Evolutionary conservation across 139 green algal genomes (phyloP), one percentile per base, ranked within the genome.

Genomic region (Mesostigma viride): DNA sequence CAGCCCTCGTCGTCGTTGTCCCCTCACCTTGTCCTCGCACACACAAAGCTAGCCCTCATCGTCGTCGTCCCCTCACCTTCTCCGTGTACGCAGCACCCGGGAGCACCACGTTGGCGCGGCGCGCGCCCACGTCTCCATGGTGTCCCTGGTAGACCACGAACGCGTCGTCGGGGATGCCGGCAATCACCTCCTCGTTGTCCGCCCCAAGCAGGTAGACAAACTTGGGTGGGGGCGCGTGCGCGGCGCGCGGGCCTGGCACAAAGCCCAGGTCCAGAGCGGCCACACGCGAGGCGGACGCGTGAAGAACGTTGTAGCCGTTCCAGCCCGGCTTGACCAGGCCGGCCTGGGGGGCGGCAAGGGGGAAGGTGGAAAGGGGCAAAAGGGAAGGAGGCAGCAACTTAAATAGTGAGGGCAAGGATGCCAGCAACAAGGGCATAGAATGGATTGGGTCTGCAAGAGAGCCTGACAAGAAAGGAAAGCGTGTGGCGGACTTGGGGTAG

Each of bases 101-200:
- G 58, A 99, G 85, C 31, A 99, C 71, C 0, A 99, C 85, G 70
- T 99, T 72, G 6, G 93, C 93, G 2, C 88, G 74, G 1, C 82
- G 69, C 1, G 93, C 93, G 11, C 93, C 93, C 20, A 72, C 71
- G 80, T 99, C 93, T 2, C 92, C 92, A 62, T 98, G 92, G 74
- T 95, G 87, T 20, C 91, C 91, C 84, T 93, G 85, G 83, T 97
- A 98, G 11, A 98, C 74, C 22, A 99, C 94, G 79, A 97, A 96
- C 0, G 90, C 90, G 53, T 78, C 83, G 14, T 67, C 64, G 0
- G 91, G 89, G 56, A 98, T 85, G 0, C 67, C 77, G 5, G 86
- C 77, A 8, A 71, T 60, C 47, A 74, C 91, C 72, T 97, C 87
- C 2, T 74, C 63, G 66, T 98, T 93, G 65, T 98, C 92, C 1